Evolutionary conservation across 2,329 filamentous ascomycete species (phyloP).

Genomic region (Tolypocladium tropicale): DNA sequence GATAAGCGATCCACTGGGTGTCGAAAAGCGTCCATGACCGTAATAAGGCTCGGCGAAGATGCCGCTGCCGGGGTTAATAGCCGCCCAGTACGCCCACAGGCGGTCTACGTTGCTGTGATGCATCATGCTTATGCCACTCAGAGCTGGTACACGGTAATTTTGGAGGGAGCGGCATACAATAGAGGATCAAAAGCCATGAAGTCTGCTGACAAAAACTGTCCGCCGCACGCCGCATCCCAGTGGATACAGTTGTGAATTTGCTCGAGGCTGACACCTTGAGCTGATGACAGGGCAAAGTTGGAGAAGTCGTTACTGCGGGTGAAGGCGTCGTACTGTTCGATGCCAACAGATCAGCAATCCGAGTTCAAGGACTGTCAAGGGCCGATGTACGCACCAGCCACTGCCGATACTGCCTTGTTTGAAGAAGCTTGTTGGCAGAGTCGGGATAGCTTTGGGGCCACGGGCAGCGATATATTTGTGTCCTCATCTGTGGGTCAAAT

Average conservation of each 20-base stretch:
- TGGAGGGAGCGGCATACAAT: slow-evolving; percentile 22
- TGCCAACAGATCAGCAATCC: background rate
- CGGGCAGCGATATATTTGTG: slow-evolving; percentile 30
- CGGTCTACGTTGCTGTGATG: slow-evolving; percentile 52
- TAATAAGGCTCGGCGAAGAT: slow-evolving; percentile 24
- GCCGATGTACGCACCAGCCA: slow-evolving; percentile 27
- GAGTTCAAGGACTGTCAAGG: background rate
- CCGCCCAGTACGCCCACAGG: slow-evolving; percentile 48
- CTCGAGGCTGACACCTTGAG: slow-evolving; percentile 29
- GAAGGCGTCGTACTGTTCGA: slow-evolving; percentile 32
- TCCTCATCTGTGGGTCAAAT: slow-evolving; percentile 15
- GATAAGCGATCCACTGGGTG: slow-evolving; percentile 26
- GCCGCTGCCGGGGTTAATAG: slow-evolving; percentile 24
- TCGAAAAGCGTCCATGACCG: slow-evolving; percentile 27
- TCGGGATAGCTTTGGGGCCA: slow-evolving; percentile 26
- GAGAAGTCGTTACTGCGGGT: slow-evolving; percentile 23
- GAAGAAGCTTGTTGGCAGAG: slow-evolving; percentile 25
- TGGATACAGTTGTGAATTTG: slow-evolving; percentile 32
- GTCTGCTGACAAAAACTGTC: slow-evolving; percentile 27
- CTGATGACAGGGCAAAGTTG: slow-evolving; percentile 23
- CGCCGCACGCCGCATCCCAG: slow-evolving; percentile 28
- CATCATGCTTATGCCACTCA: slow-evolving; percentile 24
- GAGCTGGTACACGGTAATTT: background rate
- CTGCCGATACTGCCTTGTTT: slow-evolving; percentile 22
- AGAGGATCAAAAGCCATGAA: slow-evolving; percentile 35